Evolutionary conservation across 208 protist genomes (phyloP).

Genomic region (Leishmania turanica): DNA sequence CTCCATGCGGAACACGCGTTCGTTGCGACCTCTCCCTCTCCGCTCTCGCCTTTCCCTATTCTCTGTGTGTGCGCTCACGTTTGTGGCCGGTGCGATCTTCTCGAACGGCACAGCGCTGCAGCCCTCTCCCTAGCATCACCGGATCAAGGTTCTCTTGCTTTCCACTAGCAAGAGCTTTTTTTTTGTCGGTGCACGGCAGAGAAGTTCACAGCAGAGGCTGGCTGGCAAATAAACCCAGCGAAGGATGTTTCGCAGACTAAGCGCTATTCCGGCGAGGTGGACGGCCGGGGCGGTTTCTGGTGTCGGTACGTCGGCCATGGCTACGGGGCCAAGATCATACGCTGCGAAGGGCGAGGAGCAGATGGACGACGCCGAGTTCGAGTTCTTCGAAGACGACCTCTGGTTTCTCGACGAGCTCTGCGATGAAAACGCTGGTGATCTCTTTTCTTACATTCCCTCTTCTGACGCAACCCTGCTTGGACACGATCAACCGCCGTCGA

Average conservation of each 20-base stretch:
- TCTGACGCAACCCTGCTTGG: slow-evolving; percentile 43
- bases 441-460: slow-evolving; percentile 74
- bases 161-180: not conserved
- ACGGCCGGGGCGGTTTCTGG: slow-evolving; percentile 8
- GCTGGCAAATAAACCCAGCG: not conserved
- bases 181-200: not conserved
- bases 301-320: slow-evolving; percentile 6
- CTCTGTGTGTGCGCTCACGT: too few species aligned
- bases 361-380: slow-evolving; percentile 45
- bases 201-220: too few species aligned
- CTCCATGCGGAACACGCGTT: not conserved
- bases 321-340: slow-evolving; percentile 8
- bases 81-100: not conserved
- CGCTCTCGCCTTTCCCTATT: not conserved
- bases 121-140: not conserved
- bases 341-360: slow-evolving; percentile 22
- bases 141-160: not conserved
- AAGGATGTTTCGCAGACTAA: slow-evolving; percentile 9
- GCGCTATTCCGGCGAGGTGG: slow-evolving; percentile 7
- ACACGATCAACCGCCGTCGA: slow-evolving; percentile 19
- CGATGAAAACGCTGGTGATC: slow-evolving; percentile 58
- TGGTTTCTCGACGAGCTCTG: slow-evolving; percentile 81
- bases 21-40: not conserved
- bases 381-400: slow-evolving; percentile 80
- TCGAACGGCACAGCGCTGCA: not conserved